These are phyloP conservation scores for Graphium sp. DNA, from an alignment of 2,329 filamentous ascomycete species.

Conservation along the genomic window DNA sequence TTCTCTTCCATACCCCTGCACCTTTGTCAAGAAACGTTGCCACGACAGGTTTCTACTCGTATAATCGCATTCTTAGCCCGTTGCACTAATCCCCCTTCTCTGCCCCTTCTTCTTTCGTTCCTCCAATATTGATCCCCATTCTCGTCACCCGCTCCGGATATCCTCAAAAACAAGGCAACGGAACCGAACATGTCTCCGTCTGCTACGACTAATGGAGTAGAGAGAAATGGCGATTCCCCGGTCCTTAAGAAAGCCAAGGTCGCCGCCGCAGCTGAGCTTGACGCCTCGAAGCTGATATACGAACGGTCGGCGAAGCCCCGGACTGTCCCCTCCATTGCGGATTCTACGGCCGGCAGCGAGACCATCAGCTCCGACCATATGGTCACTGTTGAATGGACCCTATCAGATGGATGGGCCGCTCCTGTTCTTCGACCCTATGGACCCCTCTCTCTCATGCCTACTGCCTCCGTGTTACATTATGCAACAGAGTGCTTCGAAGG, in stretches of 20 bases:
- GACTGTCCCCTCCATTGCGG: constrained; percentile 31
- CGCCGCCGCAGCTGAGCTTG: constrained; percentile 30
- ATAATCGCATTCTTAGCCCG: no score
- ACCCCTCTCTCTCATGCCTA: constrained; percentile 62
- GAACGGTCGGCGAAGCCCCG: constrained; percentile 31
- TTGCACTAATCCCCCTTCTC: neutral
- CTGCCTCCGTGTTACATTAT: constrained; percentile 70
- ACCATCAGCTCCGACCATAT: constrained; percentile 73
- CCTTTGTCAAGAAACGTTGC: no score
- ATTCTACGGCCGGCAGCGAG: constrained; percentile 26
- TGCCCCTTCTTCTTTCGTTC: neutral
- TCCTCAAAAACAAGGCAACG: neutral
- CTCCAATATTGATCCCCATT: constrained; percentile 1
- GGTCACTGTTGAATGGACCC: constrained; percentile 57
- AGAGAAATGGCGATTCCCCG: neutral
- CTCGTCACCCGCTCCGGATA: constrained; percentile 1
- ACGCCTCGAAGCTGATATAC: constrained; percentile 44
- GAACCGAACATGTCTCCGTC: no score
- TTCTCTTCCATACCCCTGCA: no score
- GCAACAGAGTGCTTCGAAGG: constrained; percentile 87
- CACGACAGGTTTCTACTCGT: no score
- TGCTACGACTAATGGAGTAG: neutral
- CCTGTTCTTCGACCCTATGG: constrained; percentile 66
- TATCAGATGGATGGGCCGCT: constrained; percentile 48
- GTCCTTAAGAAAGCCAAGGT: constrained; percentile 10